Percentiles rank a stretch among this genome's conserved stretches.
Conservation (phyloP, 139 green algal species). For the Coccomyxa sp. region DNA sequence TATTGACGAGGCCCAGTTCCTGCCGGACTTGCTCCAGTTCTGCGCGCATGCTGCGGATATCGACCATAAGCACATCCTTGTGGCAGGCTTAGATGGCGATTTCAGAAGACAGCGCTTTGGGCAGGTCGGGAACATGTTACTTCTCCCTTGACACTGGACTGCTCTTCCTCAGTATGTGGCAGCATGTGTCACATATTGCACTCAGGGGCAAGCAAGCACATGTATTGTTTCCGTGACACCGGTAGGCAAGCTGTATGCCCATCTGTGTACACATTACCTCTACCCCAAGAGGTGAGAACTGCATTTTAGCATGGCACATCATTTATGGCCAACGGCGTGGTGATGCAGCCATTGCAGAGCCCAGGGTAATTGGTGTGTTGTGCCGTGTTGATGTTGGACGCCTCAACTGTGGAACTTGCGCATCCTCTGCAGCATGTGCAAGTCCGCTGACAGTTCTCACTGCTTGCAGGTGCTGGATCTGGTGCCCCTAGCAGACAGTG, state of each 20-base stretch:
- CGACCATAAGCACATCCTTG: slow-evolving; percentile 56
- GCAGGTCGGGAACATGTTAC: slow-evolving; percentile 14
- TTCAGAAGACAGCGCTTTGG: slow-evolving; percentile 63
- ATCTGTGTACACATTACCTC: no score
- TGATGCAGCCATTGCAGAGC: no score
- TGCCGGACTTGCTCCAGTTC: slow-evolving; percentile 67
- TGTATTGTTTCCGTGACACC: background rate
- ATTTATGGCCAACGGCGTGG: no score
- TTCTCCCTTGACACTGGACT: background rate
- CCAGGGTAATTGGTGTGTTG: no score
- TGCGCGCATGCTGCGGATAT: slow-evolving; percentile 55
- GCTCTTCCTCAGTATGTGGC: background rate
- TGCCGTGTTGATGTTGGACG: no score
- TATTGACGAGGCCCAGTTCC: slow-evolving; percentile 86
- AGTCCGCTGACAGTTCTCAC: no score
- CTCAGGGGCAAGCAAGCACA: background rate
- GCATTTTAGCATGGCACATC: no score
- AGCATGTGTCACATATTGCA: background rate
- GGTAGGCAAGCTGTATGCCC: no score
- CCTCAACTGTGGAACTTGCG: background rate
- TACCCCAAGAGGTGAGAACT: no score
- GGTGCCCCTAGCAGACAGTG: slow-evolving; percentile 67
- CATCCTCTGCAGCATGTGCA: background rate
- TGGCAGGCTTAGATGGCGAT: slow-evolving; percentile 74
- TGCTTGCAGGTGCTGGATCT: slow-evolving; percentile 60